These are phyloP conservation scores for Mycena latifolia DNA, from an alignment of 768 basidiomycete genomes.

Conservation along the genomic window DNA sequence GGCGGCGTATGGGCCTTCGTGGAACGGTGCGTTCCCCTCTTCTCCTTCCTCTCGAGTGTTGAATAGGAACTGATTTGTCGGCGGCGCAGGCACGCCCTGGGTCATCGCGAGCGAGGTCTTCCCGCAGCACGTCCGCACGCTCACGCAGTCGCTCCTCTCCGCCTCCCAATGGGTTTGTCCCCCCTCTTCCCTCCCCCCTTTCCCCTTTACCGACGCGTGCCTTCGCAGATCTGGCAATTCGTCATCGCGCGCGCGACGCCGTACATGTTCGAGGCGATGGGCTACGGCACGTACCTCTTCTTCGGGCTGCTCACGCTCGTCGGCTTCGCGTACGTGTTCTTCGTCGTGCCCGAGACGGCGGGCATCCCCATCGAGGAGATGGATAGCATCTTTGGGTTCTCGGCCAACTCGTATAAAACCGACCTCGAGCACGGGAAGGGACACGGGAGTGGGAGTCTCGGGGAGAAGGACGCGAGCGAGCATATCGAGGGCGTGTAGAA, in stretches of 20 bases:
- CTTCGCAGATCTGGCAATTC: slow-evolving; percentile 21
- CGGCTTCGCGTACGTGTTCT: slow-evolving; percentile 12
- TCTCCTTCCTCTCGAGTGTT: neutral
- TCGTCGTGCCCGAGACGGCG: slow-evolving; percentile 22
- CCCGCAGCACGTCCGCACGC: slow-evolving; percentile 21
- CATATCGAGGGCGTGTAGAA: slow-evolving; percentile 12
- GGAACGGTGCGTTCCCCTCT: slow-evolving; percentile 38
- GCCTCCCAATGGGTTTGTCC: slow-evolving; percentile 17
- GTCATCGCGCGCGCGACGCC: slow-evolving; percentile 27
- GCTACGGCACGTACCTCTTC: slow-evolving; percentile 22
- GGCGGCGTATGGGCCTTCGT: slow-evolving; percentile 28
- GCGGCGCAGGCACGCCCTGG: slow-evolving; percentile 43
- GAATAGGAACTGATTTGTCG: neutral
- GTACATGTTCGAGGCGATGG: slow-evolving; percentile 22
- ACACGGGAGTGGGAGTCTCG: no score
- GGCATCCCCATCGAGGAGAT: slow-evolving; percentile 19
- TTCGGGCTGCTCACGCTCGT: slow-evolving; percentile 15
- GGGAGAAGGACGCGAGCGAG: slow-evolving; percentile 11
- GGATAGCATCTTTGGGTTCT: slow-evolving; percentile 19
- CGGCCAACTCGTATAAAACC: neutral
- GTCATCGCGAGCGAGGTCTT: slow-evolving; percentile 40
- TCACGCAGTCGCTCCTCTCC: slow-evolving; percentile 19
- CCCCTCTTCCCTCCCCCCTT: neutral
- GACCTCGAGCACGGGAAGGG: slow-evolving; percentile 14
- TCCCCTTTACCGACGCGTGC: neutral